phyloP scores from a whole-genome alignment of 2,329 filamentous ascomycete genomes.

The Ophiostoma populinum region DNA sequence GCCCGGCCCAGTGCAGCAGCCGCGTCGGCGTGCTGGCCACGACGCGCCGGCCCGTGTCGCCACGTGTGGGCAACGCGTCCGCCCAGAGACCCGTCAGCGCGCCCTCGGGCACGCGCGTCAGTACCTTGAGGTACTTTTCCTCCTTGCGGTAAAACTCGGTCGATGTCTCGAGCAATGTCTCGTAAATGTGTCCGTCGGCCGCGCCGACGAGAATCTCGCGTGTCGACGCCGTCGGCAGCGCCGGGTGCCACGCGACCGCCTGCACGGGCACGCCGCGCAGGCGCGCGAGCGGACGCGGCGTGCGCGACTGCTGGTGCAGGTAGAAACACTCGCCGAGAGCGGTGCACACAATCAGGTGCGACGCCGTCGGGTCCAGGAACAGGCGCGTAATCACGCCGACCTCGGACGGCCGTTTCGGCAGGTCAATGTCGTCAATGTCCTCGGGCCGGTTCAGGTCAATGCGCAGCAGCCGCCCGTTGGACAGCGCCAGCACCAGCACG shows the following conservation, averaged over 20 bases:
- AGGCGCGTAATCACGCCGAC: slow-evolving; percentile 84
- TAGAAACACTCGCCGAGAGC: slow-evolving; percentile 93
- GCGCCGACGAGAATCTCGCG: slow-evolving; percentile 84
- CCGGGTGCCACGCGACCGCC: slow-evolving; percentile 87
- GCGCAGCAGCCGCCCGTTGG: slow-evolving; percentile 77
- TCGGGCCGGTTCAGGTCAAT: slow-evolving; percentile 89
- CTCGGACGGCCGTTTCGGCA: slow-evolving; percentile 83
- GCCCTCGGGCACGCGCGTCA: slow-evolving; percentile 70
- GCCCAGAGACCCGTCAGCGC: slow-evolving; percentile 73
- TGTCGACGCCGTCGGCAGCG: slow-evolving; percentile 80
- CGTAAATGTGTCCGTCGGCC: slow-evolving; percentile 88
- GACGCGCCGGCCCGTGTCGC: slow-evolving; percentile 53
- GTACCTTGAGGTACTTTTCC: slow-evolving; percentile 73
- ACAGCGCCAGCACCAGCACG: slow-evolving; percentile 79
- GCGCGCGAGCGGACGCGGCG: slow-evolving; percentile 64
- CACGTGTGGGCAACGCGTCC: slow-evolving; percentile 47
- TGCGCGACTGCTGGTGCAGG: slow-evolving; percentile 83
- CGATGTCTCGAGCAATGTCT: slow-evolving; percentile 84
- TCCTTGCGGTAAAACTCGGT: slow-evolving; percentile 92
- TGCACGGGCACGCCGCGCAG: slow-evolving; percentile 79
- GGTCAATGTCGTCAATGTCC: slow-evolving; percentile 95
- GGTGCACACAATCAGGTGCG: slow-evolving; percentile 82
- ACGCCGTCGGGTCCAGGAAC: slow-evolving; percentile 94
- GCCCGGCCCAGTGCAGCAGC: slow-evolving; percentile 67
- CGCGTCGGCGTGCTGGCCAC: slow-evolving; percentile 63